A percentile compares a stretch with the other conserved stretches of the same genome.
Evolutionary conservation across 805 yeast genomes (phyloP).

Genomic region (Kuraishia hungarica): DNA sequence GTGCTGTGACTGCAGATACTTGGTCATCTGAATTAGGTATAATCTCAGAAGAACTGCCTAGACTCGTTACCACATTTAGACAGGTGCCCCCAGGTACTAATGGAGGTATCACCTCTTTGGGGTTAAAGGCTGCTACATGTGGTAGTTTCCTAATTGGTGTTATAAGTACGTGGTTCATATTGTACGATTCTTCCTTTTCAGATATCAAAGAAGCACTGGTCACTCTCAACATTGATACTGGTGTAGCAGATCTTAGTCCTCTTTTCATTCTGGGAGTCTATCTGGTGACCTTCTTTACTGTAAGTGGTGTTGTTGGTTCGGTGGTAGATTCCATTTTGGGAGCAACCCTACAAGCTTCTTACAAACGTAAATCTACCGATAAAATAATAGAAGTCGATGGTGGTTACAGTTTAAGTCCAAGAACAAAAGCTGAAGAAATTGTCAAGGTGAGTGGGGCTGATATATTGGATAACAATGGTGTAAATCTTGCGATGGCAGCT

Average conservation of each 20-base stretch:
- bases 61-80: conserved; percentile 2
- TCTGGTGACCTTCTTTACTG: conserved; percentile 5
- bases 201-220: background rate
- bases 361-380: background rate
- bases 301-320: conserved; percentile 7
- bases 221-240: background rate
- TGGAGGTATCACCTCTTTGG: conserved; percentile 8
- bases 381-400: conserved; percentile 7
- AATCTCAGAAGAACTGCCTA: conserved; percentile 3
- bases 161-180: conserved; percentile 3
- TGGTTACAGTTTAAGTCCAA: conserved; percentile 1
- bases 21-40: conserved; percentile 9
- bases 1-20: conserved; percentile 9
- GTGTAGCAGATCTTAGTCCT: background rate
- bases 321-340: conserved; percentile 9
- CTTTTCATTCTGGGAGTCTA: background rate
- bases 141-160: conserved; percentile 6
- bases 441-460: conserved; percentile 3
- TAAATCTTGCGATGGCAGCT: conserved; percentile 4
- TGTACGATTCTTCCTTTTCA: background rate
- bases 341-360: conserved; percentile 6
- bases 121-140: conserved; percentile 5
- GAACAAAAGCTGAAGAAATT: background rate
- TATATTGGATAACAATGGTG: conserved; percentile 6
- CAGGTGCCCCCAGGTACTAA: conserved; percentile 9